Evolutionary conservation across 495 filamentous ascomycete genomes (phyloP), one percentile per base, ranked within the genome.

Genomic region (Talaromyces ruber): DNA sequence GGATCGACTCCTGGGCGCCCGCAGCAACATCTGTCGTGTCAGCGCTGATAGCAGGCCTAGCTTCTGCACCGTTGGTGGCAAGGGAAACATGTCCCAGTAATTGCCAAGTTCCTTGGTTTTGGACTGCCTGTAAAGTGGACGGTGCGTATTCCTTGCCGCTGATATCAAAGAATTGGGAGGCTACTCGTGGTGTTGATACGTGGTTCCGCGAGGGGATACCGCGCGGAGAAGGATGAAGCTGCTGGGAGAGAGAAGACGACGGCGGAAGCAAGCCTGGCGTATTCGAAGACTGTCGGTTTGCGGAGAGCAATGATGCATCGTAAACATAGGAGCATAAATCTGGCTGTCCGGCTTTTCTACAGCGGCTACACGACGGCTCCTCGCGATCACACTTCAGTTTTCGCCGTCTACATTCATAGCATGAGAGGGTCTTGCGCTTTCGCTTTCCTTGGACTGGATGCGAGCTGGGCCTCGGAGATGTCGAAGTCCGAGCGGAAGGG

Each of bases 331-430:
- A 64, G 53, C 70, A 72, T n/a, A 55, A 39, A 9, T 68, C 50
- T 6, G 66, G 61, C 22, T 64, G 64, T 37, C 66, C 67, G 34
- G 62, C 60, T 39, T 70, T 72, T 18, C 66, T 67, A 61, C 72
- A 77, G 26, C 70, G 70, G 21, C 64, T 67, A 65, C 73, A 77
- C 16, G 68, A 65, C 8, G 74, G 74, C 11, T 67, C 66, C 25
- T 56, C 60, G 21, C 70, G 71, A 58, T 76, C 75, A 47, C 73
- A 76, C 50, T 62, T 68, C 18, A 77, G 59, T 57, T 77, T 77
- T 21, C 72, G 72, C 7, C 64, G 64, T 25, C 73, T 65, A 60
- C 74, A 77, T 39, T 72, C 66, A 22, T 70, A 63, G 62, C 74
- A 76, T 2, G 74, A 65, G 30, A 72, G 65, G 12, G 66, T 58